Percentiles rank a stretch among this genome's conserved stretches.
These are phyloP conservation scores for Blastobotrys peoriensis DNA, from an alignment of 805 yeast species.

Conservation along the genomic window DNA sequence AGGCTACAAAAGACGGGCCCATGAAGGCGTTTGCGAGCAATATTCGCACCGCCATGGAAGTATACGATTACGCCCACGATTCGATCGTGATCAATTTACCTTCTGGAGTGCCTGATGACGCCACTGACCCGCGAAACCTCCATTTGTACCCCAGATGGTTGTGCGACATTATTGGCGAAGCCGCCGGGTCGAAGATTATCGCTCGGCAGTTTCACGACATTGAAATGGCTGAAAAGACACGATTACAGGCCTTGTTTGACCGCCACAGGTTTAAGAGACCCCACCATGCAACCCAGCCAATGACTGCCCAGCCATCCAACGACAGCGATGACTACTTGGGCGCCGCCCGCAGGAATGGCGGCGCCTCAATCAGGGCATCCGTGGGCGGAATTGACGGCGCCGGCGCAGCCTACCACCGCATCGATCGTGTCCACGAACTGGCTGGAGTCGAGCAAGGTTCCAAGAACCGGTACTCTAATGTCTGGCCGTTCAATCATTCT, in stretches of 20 bases:
- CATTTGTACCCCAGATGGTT: slow-evolving; percentile 52
- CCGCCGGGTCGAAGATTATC: slow-evolving; percentile 34
- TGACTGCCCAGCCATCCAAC: not conserved
- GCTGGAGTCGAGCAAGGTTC: slow-evolving; percentile 76
- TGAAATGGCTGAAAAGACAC: slow-evolving; percentile 62
- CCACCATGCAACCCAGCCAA: not conserved
- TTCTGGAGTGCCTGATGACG: slow-evolving; percentile 6
- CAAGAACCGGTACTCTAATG: slow-evolving; percentile 84
- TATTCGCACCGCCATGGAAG: slow-evolving; percentile 25
- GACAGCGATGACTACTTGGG: not conserved
- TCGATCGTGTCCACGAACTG: slow-evolving; percentile 42
- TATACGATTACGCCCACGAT: slow-evolving; percentile 25
- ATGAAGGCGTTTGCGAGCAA: slow-evolving; percentile 24
- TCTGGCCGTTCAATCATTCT: slow-evolving; percentile 80
- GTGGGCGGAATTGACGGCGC: not conserved
- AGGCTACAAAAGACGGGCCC: slow-evolving; percentile 18
- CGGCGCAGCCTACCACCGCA: slow-evolving; percentile 7
- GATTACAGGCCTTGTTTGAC: slow-evolving; percentile 47
- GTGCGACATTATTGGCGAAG: slow-evolving; percentile 30
- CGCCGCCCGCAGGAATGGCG: not conserved
- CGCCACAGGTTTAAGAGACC: not conserved
- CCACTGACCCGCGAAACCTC: slow-evolving; percentile 1
- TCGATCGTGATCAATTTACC: slow-evolving; percentile 18
- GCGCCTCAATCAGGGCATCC: not conserved
- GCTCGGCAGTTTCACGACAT: slow-evolving; percentile 55